Evolutionary conservation across 2,329 filamentous ascomycete species (phyloP).

Genomic region (Claviceps sorghi): DNA sequence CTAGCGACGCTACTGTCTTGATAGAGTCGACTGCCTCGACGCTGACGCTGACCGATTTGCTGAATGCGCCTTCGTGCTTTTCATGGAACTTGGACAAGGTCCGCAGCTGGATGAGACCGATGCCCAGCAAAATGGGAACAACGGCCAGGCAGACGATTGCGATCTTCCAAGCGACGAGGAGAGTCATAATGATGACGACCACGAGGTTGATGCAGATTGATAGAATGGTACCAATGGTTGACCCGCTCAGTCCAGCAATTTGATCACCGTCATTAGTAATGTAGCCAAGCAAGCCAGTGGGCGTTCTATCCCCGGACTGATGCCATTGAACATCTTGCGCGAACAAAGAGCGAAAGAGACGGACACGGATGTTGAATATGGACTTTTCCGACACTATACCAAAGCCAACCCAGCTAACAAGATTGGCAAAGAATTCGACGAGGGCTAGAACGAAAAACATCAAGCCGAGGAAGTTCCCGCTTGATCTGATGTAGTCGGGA

Average conservation of each 20-base stretch:
- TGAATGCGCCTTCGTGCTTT: constrained; percentile 49
- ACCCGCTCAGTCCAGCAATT: constrained; percentile 53
- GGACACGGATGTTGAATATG: constrained; percentile 46
- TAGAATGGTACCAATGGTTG: constrained; percentile 54
- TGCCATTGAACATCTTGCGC: constrained; percentile 59
- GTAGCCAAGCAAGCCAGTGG: constrained; percentile 46
- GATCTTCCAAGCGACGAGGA: constrained; percentile 63
- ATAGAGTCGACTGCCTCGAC: constrained; percentile 53
- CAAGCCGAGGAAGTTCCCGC: constrained; percentile 34
- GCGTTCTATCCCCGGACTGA: constrained; percentile 46
- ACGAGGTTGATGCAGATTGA: constrained; percentile 55
- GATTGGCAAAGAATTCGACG: constrained; percentile 32
- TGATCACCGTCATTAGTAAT: constrained; percentile 57
- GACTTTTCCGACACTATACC: constrained; percentile 43
- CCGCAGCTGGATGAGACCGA: constrained; percentile 54
- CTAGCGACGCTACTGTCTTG: constrained; percentile 45
- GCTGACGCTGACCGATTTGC: constrained; percentile 47
- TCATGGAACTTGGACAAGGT: constrained; percentile 48
- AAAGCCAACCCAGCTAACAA: constrained; percentile 37
- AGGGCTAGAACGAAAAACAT: constrained; percentile 40
- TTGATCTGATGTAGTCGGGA: constrained; percentile 20
- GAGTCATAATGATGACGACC: constrained; percentile 51
- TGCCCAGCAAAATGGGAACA: constrained; percentile 53
- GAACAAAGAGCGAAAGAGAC: constrained; percentile 50
- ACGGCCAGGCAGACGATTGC: constrained; percentile 56